These are phyloP conservation scores for Mortierella sp. DNA, from an alignment of 371 early-diverging fungal species.

Conservation along the genomic window DNA sequence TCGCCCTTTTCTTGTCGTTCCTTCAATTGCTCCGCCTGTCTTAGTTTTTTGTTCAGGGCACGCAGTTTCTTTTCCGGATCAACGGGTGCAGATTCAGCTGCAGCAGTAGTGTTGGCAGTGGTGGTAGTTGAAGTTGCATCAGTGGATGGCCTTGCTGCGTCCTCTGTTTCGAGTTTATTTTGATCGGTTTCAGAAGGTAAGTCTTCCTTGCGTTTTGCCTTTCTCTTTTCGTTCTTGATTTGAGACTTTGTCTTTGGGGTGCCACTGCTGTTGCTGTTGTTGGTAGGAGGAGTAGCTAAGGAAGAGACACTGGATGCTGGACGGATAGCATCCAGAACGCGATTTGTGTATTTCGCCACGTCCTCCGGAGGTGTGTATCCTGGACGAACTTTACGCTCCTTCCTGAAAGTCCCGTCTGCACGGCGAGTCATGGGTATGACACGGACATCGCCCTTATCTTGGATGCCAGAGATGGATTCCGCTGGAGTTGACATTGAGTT, in stretches of 20 bases:
- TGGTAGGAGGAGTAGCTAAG: neutral
- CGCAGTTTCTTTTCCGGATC: slow-evolving; percentile 63
- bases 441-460: slow-evolving; percentile 55
- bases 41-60: slow-evolving; percentile 62
- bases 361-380: slow-evolving; percentile 79
- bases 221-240: slow-evolving; percentile 53
- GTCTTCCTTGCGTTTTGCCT: slow-evolving; percentile 48
- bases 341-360: slow-evolving; percentile 70
- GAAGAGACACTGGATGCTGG: slow-evolving; percentile 14
- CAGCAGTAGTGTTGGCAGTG: neutral
- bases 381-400: slow-evolving; percentile 75
- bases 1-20: slow-evolving; percentile 58
- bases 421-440: slow-evolving; percentile 72
- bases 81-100: slow-evolving; percentile 5
- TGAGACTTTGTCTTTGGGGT: slow-evolving; percentile 44
- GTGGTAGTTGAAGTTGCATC: neutral
- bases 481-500: slow-evolving; percentile 19
- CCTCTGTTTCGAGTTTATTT: neutral
- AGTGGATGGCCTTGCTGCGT: neutral
- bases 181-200: neutral
- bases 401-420: slow-evolving; percentile 79
- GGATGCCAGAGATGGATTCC: slow-evolving; percentile 38
- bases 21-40: slow-evolving; percentile 63
- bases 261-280: neutral
- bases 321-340: slow-evolving; percentile 50